A percentile compares a stretch with the other conserved stretches of the same genome.
These are phyloP conservation scores for Incumbomyces lentus DNA, from an alignment of 2,329 filamentous ascomycete species.

Conservation along the genomic window DNA sequence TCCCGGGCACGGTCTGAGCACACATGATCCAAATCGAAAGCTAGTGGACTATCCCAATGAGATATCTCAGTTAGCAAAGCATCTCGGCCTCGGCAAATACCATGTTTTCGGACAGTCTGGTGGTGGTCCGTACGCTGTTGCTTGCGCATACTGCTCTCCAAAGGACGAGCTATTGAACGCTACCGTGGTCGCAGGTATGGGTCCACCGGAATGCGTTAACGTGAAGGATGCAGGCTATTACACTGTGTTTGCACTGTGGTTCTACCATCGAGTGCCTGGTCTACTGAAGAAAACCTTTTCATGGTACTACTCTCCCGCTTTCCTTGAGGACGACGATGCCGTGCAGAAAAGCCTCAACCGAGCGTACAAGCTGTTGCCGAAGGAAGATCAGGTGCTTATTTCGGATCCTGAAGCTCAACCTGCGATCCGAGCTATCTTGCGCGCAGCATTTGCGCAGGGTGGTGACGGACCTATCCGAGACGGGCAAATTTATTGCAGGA, in stretches of 20 bases:
- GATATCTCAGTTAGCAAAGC: slow-evolving; percentile 29
- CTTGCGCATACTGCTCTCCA: slow-evolving; percentile 2
- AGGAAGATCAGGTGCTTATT: background rate
- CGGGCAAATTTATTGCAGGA: background rate
- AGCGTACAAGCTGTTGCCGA: background rate
- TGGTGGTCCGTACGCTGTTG: slow-evolving; percentile 5
- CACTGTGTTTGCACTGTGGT: background rate
- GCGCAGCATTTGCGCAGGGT: background rate
- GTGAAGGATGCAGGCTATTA: background rate
- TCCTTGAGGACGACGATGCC: background rate
- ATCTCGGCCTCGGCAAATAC: slow-evolving; percentile 32
- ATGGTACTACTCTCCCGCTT: background rate
- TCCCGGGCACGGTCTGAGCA: slow-evolving; percentile 35
- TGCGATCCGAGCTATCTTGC: background rate
- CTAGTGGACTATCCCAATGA: slow-evolving; percentile 37
- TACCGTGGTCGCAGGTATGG: background rate
- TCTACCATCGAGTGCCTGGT: background rate
- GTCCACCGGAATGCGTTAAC: background rate
- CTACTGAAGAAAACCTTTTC: background rate
- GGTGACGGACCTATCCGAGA: background rate
- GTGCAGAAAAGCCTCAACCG: background rate
- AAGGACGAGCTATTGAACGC: slow-evolving; percentile 2
- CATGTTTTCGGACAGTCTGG: slow-evolving; percentile 30
- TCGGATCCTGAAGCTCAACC: background rate
- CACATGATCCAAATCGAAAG: slow-evolving; percentile 27